Evolutionary conservation across 2,329 filamentous ascomycete species (phyloP).

Genomic region (Mycosphaerelloides madeirae): DNA sequence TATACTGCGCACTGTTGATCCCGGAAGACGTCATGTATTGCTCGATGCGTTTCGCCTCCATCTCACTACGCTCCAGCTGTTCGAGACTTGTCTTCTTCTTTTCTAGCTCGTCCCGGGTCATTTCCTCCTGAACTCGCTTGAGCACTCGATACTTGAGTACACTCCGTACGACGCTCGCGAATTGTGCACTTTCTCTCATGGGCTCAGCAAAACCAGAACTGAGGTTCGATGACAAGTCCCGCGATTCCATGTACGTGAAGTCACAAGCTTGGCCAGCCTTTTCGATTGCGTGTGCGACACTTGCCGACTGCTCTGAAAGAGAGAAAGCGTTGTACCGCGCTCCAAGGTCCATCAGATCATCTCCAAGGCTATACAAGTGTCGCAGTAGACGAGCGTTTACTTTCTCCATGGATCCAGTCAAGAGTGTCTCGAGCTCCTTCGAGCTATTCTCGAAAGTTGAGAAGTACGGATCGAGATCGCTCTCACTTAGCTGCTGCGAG

Average conservation of each 20-base stretch:
- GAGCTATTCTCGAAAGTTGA: slow-evolving; percentile 87
- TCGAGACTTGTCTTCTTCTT: slow-evolving; percentile 82
- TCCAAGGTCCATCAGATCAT: slow-evolving; percentile 87
- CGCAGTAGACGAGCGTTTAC: slow-evolving; percentile 85
- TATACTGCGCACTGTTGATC: slow-evolving; percentile 44
- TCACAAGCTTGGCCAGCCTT: slow-evolving; percentile 91
- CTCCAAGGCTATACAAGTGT: slow-evolving; percentile 75
- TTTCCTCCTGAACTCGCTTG: slow-evolving; percentile 94
- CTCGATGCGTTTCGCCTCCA: slow-evolving; percentile 88
- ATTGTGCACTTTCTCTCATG: slow-evolving; percentile 96
- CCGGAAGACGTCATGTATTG: slow-evolving; percentile 79
- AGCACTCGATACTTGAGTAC: slow-evolving; percentile 86
- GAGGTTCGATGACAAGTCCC: slow-evolving; percentile 81
- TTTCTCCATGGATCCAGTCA: slow-evolving; percentile 93
- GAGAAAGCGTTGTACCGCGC: slow-evolving; percentile 97
- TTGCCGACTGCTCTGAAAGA: slow-evolving; percentile 82
- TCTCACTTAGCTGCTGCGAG: slow-evolving; percentile 70
- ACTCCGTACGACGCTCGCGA: slow-evolving; percentile 85
- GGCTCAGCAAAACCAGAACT: slow-evolving; percentile 94
- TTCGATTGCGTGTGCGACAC: slow-evolving; percentile 88
- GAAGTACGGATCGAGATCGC: slow-evolving; percentile 94
- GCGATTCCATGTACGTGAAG: slow-evolving; percentile 90
- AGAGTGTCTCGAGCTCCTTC: slow-evolving; percentile 79
- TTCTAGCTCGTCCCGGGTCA: slow-evolving; percentile 86
- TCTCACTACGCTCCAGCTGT: slow-evolving; percentile 86